Conservation (phyloP, 768 basidiomycete genomes). For the Nidularia pulvinata region DNA sequence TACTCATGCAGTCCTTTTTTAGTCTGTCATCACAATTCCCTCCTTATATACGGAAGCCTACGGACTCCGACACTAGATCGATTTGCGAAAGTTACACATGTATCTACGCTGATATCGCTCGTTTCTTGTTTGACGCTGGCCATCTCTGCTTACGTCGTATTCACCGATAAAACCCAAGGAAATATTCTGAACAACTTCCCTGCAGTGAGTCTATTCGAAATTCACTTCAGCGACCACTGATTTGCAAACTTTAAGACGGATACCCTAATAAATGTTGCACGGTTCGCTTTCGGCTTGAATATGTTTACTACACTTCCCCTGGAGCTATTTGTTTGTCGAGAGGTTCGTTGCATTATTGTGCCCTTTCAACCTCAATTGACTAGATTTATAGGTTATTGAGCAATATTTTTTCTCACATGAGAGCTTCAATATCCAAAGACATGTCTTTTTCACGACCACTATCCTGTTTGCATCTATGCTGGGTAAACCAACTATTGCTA, state of each 20-base stretch:
- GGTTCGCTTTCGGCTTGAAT: slow-evolving; percentile 92
- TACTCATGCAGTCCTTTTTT: not conserved
- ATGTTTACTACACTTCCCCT: slow-evolving; percentile 99
- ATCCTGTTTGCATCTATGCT: slow-evolving; percentile 84
- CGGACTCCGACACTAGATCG: slow-evolving; percentile 93
- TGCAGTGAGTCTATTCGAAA: slow-evolving; percentile 38
- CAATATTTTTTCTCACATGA: slow-evolving; percentile 95
- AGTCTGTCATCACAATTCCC: slow-evolving; percentile 98
- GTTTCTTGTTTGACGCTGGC: slow-evolving; percentile 86
- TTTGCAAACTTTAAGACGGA: slow-evolving; percentile 48
- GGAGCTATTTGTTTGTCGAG: slow-evolving; percentile 96
- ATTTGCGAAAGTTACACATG: slow-evolving; percentile 90
- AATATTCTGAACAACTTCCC: slow-evolving; percentile 98
- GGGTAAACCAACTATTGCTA: slow-evolving; percentile 42
- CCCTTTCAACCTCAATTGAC: not conserved
- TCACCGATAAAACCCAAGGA: slow-evolving; percentile 92
- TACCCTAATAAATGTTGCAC: slow-evolving; percentile 91
- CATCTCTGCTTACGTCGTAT: slow-evolving; percentile 83
- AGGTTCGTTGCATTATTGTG: slow-evolving; percentile 45
- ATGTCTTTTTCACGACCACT: slow-evolving; percentile 87
- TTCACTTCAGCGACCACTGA: not conserved
- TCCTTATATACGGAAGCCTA: slow-evolving; percentile 94
- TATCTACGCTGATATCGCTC: slow-evolving; percentile 84
- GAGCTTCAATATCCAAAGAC: slow-evolving; percentile 77
- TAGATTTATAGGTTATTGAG: slow-evolving; percentile 73